Conservation (phyloP, 1,284 basidiomycete genomes). For the Microbotryum violaceum region DNA sequence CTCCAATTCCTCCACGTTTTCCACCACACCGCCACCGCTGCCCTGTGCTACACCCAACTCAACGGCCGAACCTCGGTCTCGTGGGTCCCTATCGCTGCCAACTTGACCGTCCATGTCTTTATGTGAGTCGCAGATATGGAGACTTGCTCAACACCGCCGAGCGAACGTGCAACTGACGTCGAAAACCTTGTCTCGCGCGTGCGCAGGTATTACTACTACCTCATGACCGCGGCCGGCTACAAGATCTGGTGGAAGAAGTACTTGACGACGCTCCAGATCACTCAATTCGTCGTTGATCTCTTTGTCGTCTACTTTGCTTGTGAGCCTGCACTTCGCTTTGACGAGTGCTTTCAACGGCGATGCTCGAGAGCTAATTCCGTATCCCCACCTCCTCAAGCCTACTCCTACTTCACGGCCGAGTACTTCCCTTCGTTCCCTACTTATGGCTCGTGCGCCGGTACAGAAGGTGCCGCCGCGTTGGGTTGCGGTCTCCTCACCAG, state of each 20-base stretch:
- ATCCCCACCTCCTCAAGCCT: conserved; percentile 50
- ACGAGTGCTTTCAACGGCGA: neutral
- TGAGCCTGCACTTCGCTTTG: conserved; percentile 47
- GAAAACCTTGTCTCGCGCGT: conserved; percentile 1
- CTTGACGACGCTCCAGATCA: conserved; percentile 90
- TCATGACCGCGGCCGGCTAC: conserved; percentile 87
- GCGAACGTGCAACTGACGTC: conserved; percentile 3
- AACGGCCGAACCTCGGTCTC: conserved; percentile 88
- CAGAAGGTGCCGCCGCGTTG: conserved; percentile 77
- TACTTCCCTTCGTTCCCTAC: conserved; percentile 56
- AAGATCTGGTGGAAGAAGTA: conserved; percentile 99
- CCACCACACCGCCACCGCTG: conserved; percentile 96
- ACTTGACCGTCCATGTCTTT: conserved; percentile 88
- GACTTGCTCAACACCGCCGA: conserved; percentile 11
- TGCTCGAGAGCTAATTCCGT: neutral
- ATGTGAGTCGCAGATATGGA: conserved; percentile 58
- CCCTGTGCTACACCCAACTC: conserved; percentile 89
- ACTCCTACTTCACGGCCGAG: conserved; percentile 58
- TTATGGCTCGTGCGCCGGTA: conserved; percentile 75
- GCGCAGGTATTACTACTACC: conserved; percentile 71
- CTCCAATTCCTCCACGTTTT: conserved; percentile 96
- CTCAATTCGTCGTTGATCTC: conserved; percentile 85
- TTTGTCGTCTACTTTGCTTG: conserved; percentile 86
- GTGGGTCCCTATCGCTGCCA: conserved; percentile 91
- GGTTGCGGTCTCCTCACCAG: conserved; percentile 80